Conservation (phyloP, 305 asterid species). For the Fraxinus dipetala region DNA sequence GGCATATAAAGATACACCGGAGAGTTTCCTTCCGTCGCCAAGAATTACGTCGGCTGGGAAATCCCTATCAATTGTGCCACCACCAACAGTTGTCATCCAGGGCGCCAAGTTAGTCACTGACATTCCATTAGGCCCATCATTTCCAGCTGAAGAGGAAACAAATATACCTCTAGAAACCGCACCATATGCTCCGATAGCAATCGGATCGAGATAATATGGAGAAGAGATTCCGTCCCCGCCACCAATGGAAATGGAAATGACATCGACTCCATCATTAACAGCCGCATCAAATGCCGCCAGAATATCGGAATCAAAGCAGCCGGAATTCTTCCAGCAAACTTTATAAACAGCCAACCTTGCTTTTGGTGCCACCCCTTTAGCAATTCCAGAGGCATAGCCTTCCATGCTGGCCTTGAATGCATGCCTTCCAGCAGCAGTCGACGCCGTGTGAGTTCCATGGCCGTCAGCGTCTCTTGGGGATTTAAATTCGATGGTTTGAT, state of each 20-base stretch:
- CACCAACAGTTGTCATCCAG: slow-evolving; percentile 93
- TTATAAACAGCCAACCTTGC: slow-evolving; percentile 80
- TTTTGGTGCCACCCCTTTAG: slow-evolving; percentile 93
- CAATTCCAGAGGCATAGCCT: slow-evolving; percentile 84
- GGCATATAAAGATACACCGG: slow-evolving; percentile 79
- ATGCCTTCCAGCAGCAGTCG: slow-evolving; percentile 87
- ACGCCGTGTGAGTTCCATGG: slow-evolving; percentile 93
- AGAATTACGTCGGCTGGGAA: slow-evolving; percentile 79
- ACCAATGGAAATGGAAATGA: slow-evolving; percentile 82
- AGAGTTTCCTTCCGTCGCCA: slow-evolving; percentile 54
- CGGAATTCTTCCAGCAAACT: slow-evolving; percentile 82
- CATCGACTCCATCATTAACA: slow-evolving; percentile 83
- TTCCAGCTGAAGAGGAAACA: slow-evolving; percentile 88
- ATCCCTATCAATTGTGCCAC: slow-evolving; percentile 79
- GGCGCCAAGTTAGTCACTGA: slow-evolving; percentile 92
- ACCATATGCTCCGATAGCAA: slow-evolving; percentile 89
- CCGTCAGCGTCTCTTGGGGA: slow-evolving; percentile 94
- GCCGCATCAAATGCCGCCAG: slow-evolving; percentile 94
- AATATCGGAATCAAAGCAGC: slow-evolving; percentile 90
- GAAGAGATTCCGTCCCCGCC: slow-evolving; percentile 90
- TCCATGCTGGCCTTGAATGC: slow-evolving; percentile 74
- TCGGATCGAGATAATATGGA: slow-evolving; percentile 91
- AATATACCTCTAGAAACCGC: slow-evolving; percentile 92
- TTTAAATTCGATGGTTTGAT: slow-evolving; percentile 63
- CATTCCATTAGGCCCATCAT: slow-evolving; percentile 93